phyloP scores from a whole-genome alignment of 805 yeast genomes.

The Saccharomycopsis malanga region DNA sequence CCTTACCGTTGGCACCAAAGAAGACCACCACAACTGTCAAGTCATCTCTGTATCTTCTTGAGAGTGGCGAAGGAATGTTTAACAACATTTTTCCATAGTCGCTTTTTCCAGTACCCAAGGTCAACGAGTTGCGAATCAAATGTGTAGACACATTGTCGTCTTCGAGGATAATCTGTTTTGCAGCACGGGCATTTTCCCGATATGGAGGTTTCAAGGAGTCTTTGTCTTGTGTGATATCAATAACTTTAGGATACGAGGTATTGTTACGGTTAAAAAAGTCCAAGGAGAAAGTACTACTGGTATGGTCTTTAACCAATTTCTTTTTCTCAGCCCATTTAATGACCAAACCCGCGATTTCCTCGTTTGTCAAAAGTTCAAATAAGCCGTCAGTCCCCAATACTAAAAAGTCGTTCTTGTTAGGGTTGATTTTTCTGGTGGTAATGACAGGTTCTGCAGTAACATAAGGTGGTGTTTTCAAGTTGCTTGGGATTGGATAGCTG shows the following conservation, averaged over 20 bases:
- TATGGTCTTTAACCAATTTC: conserved; percentile 33
- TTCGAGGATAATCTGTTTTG: conserved; percentile 45
- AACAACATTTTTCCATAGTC: conserved; percentile 86
- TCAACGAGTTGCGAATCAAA: conserved; percentile 83
- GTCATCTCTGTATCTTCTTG: conserved; percentile 92
- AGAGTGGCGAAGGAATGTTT: conserved; percentile 84
- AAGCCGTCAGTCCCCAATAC: conserved; percentile 94
- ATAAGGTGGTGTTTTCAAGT: conserved; percentile 85
- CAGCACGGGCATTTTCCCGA: conserved; percentile 40
- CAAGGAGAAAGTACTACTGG: conserved; percentile 15
- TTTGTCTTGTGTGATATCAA: conserved; percentile 54
- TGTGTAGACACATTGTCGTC: conserved; percentile 92
- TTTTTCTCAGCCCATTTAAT: conserved; percentile 87
- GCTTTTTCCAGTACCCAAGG: conserved; percentile 75
- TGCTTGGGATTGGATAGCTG: conserved; percentile 68
- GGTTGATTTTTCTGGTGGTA: conserved; percentile 69
- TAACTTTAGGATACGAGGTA: conserved; percentile 45
- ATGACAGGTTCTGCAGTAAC: conserved; percentile 95
- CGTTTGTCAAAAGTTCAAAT: conserved; percentile 85
- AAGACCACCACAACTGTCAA: conserved; percentile 93
- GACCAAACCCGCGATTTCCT: conserved; percentile 86
- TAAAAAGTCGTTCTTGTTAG: conserved; percentile 71
- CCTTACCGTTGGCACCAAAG: conserved; percentile 53
- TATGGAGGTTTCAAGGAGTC: conserved; percentile 65
- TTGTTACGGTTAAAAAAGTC: conserved; percentile 2